Percentiles rank a stretch among this genome's conserved stretches.
phyloP scores from a whole-genome alignment of 2,329 filamentous ascomycete genomes.

The Dichotomopilus funicola region DNA sequence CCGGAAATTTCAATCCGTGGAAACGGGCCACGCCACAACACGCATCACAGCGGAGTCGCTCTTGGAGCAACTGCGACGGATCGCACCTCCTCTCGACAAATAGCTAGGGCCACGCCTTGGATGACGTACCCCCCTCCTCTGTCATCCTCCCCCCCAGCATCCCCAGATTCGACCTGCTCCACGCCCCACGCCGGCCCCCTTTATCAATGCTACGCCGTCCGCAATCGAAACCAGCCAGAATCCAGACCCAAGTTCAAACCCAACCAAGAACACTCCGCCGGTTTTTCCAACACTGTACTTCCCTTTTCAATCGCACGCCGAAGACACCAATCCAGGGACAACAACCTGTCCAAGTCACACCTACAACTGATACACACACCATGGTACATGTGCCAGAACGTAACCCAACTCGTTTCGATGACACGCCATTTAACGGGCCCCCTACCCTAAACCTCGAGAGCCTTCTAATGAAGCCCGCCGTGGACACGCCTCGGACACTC shows the following conservation, averaged over 20 bases:
- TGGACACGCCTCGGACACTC: constrained; percentile 6
- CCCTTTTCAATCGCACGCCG: background rate
- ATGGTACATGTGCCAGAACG: constrained; percentile 18
- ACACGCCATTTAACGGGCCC: constrained; percentile 3
- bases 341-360: background rate
- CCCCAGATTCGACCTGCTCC: constrained; percentile 2
- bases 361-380: constrained; percentile 4
- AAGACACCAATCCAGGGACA: background rate
- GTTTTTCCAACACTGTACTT: constrained; percentile 15
- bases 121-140: constrained; percentile 20
- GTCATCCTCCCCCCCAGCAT: constrained; percentile 11
- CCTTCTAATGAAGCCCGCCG: constrained; percentile 14
- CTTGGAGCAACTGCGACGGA: constrained; percentile 3
- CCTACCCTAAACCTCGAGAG: constrained; percentile 10
- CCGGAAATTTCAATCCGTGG: constrained; percentile 5
- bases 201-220: constrained; percentile 14
- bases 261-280: constrained; percentile 7
- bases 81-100: constrained; percentile 7
- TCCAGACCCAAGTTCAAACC: constrained; percentile 1
- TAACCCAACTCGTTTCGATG: constrained; percentile 11
- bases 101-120: constrained; percentile 22
- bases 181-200: constrained; percentile 16
- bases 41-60: constrained; percentile 9
- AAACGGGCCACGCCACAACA: constrained; percentile 8
- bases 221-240: background rate